Percentiles rank a stretch among this genome's conserved stretches.
phyloP scores from a whole-genome alignment of 768 basidiomycete species.

The Ephemerocybe angulata region DNA sequence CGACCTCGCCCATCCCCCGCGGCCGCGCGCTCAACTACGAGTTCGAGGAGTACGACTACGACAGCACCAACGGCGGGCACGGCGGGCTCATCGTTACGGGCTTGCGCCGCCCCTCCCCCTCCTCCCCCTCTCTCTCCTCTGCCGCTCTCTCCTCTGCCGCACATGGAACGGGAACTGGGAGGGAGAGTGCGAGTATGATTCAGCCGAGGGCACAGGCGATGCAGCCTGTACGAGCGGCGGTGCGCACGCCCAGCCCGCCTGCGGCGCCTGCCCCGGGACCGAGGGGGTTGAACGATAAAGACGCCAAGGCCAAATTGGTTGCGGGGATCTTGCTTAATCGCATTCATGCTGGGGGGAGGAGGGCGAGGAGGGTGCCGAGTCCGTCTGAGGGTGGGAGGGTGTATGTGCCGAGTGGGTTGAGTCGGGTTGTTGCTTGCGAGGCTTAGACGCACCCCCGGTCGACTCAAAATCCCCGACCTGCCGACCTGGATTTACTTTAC shows the following conservation, averaged over 20 bases:
- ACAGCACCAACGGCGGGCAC: not conserved
- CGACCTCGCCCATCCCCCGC: not conserved
- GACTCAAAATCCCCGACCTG: not conserved
- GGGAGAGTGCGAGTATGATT: no score
- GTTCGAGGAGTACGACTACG: constrained; percentile 7
- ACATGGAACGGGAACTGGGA: no score
- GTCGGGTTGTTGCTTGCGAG: not conserved
- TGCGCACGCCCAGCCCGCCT: no score
- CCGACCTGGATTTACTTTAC: not conserved
- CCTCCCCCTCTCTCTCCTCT: not conserved
- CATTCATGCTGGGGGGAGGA: constrained; percentile 48
- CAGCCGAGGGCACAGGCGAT: no score
- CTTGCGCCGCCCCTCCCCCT: constrained; percentile 8
- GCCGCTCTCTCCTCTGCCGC: no score
- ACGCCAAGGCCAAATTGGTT: constrained; percentile 47
- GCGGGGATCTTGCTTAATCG: constrained; percentile 57
- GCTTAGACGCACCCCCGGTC: not conserved
- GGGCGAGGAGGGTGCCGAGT: constrained; percentile 41
- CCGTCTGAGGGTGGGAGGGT: constrained; percentile 20
- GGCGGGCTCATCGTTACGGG: constrained; percentile 2
- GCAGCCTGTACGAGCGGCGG: no score
- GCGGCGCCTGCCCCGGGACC: constrained; percentile 10
- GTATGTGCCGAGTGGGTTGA: constrained; percentile 15
- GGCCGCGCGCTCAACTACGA: not conserved
- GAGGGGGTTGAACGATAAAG: constrained; percentile 24